phyloP scores from a whole-genome alignment of 306 rosid species.

The Citrullus mucosospermus region DNA sequence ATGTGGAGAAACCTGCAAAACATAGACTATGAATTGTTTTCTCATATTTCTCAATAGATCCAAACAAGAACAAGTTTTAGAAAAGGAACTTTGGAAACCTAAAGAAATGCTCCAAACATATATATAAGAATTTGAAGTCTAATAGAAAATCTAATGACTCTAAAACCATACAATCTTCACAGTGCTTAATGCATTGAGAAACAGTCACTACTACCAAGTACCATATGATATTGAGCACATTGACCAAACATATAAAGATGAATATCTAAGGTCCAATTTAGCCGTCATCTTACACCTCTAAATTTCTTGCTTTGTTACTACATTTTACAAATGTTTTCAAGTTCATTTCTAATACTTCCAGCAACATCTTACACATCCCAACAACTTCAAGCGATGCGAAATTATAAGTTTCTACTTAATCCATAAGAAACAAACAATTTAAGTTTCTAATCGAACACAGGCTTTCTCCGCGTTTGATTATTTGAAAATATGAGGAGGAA shows the following conservation, averaged over 20 bases:
- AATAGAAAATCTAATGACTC: not conserved
- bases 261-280: not conserved
- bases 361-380: not conserved
- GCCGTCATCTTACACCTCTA: too few species aligned
- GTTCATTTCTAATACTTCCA: not conserved
- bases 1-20: conserved; percentile 27
- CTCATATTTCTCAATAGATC: not conserved
- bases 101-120: not conserved
- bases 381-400: not conserved
- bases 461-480: not conserved
- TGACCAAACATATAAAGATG: not conserved
- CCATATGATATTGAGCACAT: not conserved
- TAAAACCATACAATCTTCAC: not conserved
- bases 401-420: not conserved
- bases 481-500: not conserved
- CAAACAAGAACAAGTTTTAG: not conserved
- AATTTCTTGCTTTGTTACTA: too few species aligned
- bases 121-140: not conserved
- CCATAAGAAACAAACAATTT: not conserved
- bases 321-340: not conserved
- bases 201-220: not conserved
- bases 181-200: not conserved
- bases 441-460: not conserved
- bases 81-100: not conserved
- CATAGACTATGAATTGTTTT: not conserved